Evolutionary conservation across 1,284 basidiomycete genomes (phyloP), one percentile per base, ranked within the genome.

Genomic region (Puccinia coronata): DNA sequence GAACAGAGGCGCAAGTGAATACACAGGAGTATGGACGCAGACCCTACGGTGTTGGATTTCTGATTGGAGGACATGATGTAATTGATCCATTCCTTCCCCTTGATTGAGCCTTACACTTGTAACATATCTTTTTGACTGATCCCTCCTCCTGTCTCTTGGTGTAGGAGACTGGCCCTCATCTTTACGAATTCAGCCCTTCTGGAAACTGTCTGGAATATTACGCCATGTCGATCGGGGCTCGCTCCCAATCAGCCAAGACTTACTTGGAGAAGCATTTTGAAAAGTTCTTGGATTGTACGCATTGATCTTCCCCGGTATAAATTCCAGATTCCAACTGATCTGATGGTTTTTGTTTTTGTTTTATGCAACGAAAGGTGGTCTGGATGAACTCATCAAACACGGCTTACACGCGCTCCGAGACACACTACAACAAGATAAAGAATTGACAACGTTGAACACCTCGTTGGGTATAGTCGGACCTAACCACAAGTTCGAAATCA

Each of bases 131-230:
- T 65, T 76, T 82, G 65, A 25, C 53, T 72, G 39, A 63, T 14
- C 67, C 11, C 20, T 41, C n/a, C 28, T 9, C 18, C 1, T 67
- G 59, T 41, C 23, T 63, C 25, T 59, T 18, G 49, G 28, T n/a
- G 5, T 78, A 88, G 88, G 92, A 94, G 85, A 91, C 92, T 41
- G 97, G 97, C 0, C 96, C 97, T 14, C 97, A 99, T 87, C 91
- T 99, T 67, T 98, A 94, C 87, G 97, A 99, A 87, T 99, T 99
- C 88, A 95, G 94, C 0, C 97, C 97, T 0, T 93, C 96, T 0
- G 97, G 97, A 39, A 97, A 95, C 86, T 95, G 95, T 72, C 98
- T 96, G 86, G 97, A 99, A 87, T 99, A 98, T 88, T 95, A 92
- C 86, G 97, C 97, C 63, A 97, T 98, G 91, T 96, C 94, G 41